Conservation (phyloP, 345 rosid species). For the Eucalyptus viminalis region DNA sequence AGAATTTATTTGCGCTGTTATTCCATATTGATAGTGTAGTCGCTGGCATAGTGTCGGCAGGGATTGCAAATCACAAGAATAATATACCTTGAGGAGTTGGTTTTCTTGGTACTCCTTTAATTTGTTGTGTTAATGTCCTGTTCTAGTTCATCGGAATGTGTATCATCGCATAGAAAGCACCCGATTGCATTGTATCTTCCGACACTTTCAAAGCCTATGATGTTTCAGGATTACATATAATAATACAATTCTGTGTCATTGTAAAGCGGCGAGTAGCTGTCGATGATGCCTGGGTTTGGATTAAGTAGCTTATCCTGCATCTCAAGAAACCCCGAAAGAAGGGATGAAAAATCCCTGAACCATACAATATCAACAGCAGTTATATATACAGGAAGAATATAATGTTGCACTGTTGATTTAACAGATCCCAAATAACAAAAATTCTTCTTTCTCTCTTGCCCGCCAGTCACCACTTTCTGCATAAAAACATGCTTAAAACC, state of each 20-base stretch:
- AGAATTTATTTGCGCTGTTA: background rate
- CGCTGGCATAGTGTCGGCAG: background rate
- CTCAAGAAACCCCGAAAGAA: background rate
- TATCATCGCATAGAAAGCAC: background rate
- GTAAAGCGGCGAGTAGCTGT: background rate
- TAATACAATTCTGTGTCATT: background rate
- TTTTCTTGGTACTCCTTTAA: background rate
- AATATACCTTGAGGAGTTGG: background rate
- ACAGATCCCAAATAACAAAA: background rate
- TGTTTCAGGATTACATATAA: background rate
- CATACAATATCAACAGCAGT: background rate
- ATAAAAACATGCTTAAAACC: background rate
- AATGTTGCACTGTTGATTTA: background rate
- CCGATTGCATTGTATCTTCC: background rate
- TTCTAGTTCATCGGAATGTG: background rate
- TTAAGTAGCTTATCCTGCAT: background rate
- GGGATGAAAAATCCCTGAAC: background rate
- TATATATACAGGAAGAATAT: background rate
- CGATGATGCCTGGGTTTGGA: background rate
- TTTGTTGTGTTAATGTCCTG: background rate
- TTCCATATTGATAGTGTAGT: background rate
- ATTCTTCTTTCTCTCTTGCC: background rate
- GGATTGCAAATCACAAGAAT: background rate
- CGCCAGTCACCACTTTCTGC: background rate
- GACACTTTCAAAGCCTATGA: background rate